Evolutionary conservation across 352 stramenopile genomes (phyloP).

Genomic region (Globisporangium viniferum): DNA sequence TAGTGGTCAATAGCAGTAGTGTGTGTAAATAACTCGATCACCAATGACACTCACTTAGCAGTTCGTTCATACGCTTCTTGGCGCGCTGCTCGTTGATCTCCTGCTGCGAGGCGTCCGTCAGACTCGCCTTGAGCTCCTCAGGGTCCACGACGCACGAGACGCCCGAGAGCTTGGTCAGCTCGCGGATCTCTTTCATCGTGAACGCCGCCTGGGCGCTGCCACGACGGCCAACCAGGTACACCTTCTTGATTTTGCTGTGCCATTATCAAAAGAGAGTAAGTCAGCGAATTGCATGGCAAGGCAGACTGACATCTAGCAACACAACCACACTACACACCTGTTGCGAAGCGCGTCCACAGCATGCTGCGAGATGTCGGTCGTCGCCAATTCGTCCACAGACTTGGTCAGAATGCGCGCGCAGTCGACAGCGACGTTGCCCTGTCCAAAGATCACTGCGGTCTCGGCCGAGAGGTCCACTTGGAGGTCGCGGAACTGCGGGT

Average conservation of each 20-base stretch:
- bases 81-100: constrained; percentile 86
- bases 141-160: constrained; percentile 85
- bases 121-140: constrained; percentile 85
- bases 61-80: constrained; percentile 83
- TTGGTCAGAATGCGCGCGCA: constrained; percentile 95
- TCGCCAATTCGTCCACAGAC: constrained; percentile 77
- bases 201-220: constrained; percentile 96
- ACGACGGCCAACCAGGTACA: constrained; percentile 91
- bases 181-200: constrained; percentile 96
- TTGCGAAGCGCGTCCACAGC: constrained; percentile 83
- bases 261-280: neutral
- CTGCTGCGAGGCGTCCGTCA: constrained; percentile 76
- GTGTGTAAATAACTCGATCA: neutral
- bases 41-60: constrained; percentile 38
- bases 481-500: constrained; percentile 92
- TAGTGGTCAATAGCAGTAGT: neutral
- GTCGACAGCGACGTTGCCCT: constrained; percentile 98
- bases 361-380: constrained; percentile 91
- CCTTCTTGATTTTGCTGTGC: constrained; percentile 68
- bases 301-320: neutral
- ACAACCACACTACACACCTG: constrained; percentile 22
- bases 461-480: constrained; percentile 52
- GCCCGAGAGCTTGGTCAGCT: constrained; percentile 82
- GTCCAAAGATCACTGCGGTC: constrained; percentile 94
- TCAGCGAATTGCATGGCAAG: neutral